Base-by-base conservation (phyloP, 805 yeast genomes). In the Metschnikowia corniflorae region DNA sequence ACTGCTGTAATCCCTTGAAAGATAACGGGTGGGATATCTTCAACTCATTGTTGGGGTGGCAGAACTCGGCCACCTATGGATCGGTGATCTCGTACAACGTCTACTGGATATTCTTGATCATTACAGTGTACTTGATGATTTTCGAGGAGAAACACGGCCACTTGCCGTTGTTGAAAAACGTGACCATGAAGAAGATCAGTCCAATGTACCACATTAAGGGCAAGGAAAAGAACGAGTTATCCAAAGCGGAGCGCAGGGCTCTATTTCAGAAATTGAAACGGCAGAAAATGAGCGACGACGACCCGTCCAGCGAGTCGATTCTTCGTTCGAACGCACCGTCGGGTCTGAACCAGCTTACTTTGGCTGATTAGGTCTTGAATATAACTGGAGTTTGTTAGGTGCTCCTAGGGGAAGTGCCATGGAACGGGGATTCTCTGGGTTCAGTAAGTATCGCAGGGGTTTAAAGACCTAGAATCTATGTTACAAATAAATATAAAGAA, bases 1-100 rank as follows among this genome's bases (percentile, higher is more conserved):
- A 91, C 74, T 91, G 97, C 70, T 91, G 97, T 70, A 88, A 88
- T 65, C 97, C 97, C 29, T 89, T 83, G 61, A 71, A 73, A 41
- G 32, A 84, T 64, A 80, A 83, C 51, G 97, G 97, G 68, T 91
- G 97, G 97, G 96, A 88, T 75, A 80, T 91, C 43, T 91, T 91
- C 75, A 91, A 91, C 57, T 86, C 97, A 22, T 62, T 91, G 39
- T 71, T 91, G 46, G 98, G 97, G 44, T 91, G 98, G 98, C 96
- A 88, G 69, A 91, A 91, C 67, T 77, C 95, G 36, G 97, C 96
- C 42, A 87, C 95, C 49, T 76, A 86, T 58, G 96, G 96, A 39
- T 86, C 96, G 4, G 89, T 91, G 42, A 67, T 91, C 36, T 77
- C 89, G 33, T 91, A 91, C 72, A 87, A 87, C 68, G 47, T 82